A percentile compares a stretch with the other conserved stretches of the same genome.
phyloP scores from a whole-genome alignment of 2,329 filamentous ascomycete genomes.

The Aspergillus thermomutatus region DNA sequence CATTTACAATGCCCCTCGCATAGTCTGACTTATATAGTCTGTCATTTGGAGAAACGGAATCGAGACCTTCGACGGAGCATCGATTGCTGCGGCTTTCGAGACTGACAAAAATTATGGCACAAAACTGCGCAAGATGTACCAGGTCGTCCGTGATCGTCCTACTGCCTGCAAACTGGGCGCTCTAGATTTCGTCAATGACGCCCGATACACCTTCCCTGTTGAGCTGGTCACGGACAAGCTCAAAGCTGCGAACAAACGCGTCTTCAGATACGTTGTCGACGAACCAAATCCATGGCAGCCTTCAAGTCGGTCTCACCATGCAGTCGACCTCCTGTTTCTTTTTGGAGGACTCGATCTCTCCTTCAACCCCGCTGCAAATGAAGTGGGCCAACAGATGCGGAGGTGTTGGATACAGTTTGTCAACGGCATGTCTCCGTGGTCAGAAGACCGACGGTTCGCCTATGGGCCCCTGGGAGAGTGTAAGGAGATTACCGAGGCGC shows the following conservation, averaged over 20 bases:
- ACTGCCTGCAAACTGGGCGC: slow-evolving; percentile 41
- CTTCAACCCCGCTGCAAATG: slow-evolving; percentile 31
- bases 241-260: slow-evolving; percentile 20
- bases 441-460: slow-evolving; percentile 26
- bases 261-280: slow-evolving; percentile 44
- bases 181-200: slow-evolving; percentile 34
- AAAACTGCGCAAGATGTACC: slow-evolving; percentile 39
- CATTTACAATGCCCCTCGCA: background rate
- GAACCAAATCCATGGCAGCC: slow-evolving; percentile 48
- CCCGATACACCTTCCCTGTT: slow-evolving; percentile 29
- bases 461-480: slow-evolving; percentile 41
- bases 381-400: slow-evolving; percentile 38
- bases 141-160: slow-evolving; percentile 39
- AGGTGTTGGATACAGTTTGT: slow-evolving; percentile 41
- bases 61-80: slow-evolving; percentile 31
- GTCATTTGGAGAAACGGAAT: slow-evolving; percentile 46
- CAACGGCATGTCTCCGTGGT: slow-evolving; percentile 37
- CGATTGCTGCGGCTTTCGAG: slow-evolving; percentile 36
- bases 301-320: slow-evolving; percentile 47
- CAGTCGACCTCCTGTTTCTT: slow-evolving; percentile 45
- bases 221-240: slow-evolving; percentile 29
- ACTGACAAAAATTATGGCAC: slow-evolving; percentile 26
- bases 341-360: slow-evolving; percentile 42
- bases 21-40: slow-evolving; percentile 27
- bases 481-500: slow-evolving; percentile 28